Percentiles rank a stretch among this genome's conserved stretches.
These are phyloP conservation scores for Naumovozyma dairenensis DNA, from an alignment of 805 yeast species.

Conservation along the genomic window DNA sequence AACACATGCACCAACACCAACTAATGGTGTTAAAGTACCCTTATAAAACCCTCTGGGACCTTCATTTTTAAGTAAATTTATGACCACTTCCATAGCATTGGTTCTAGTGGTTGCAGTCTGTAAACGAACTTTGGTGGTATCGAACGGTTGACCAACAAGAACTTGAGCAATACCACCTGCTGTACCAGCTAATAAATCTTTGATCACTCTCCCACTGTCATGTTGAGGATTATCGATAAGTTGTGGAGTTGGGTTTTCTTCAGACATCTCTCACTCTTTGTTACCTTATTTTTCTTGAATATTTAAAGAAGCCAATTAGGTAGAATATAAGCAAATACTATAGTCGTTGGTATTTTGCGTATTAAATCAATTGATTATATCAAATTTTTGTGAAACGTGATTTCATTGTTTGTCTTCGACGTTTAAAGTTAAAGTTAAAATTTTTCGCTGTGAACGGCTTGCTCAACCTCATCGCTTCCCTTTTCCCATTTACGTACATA, in stretches of 20 bases:
- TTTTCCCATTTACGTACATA: too few species aligned
- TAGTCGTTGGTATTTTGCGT: neutral
- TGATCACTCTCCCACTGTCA: conserved; percentile 37
- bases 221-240: conserved; percentile 23
- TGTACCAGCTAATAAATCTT: conserved; percentile 86
- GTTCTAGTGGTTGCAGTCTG: conserved; percentile 79
- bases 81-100: conserved; percentile 64
- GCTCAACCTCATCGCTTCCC: too few species aligned
- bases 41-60: conserved; percentile 83
- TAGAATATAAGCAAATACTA: too few species aligned
- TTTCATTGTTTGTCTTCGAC: too few species aligned
- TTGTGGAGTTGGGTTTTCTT: conserved; percentile 26
- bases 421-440: too few species aligned
- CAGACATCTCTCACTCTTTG: conserved; percentile 23
- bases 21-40: conserved; percentile 85
- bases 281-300: neutral
- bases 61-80: conserved; percentile 61
- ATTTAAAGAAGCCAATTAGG: too few species aligned
- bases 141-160: conserved; percentile 91
- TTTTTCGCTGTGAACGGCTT: too few species aligned
- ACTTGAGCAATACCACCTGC: conserved; percentile 95
- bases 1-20: conserved; percentile 98
- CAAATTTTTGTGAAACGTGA: too few species aligned
- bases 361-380: too few species aligned
- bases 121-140: conserved; percentile 84